These are phyloP conservation scores for Lentinula guzmanii DNA, from an alignment of 768 basidiomycete genomes.

Conservation along the genomic window DNA sequence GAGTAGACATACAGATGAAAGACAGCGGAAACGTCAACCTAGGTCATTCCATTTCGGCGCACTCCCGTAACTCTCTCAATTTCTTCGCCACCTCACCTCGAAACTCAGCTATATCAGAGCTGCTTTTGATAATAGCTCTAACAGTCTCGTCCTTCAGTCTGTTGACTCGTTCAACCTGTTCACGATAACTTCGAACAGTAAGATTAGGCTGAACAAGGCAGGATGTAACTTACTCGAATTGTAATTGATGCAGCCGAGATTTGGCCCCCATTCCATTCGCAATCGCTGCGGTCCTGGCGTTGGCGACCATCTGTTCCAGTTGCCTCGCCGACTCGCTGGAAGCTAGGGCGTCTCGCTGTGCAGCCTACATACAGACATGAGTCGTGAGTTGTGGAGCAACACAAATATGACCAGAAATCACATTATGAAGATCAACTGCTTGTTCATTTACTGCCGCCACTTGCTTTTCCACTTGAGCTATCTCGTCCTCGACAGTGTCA, in stretches of 20 bases:
- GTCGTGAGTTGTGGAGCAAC: not conserved
- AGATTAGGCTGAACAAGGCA: not conserved
- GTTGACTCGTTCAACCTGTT: constrained; percentile 71
- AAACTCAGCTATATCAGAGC: constrained; percentile 77
- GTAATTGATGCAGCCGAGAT: constrained; percentile 66
- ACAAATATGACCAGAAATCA: constrained; percentile 24
- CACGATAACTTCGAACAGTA: constrained; percentile 51
- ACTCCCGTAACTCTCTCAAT: constrained; percentile 61
- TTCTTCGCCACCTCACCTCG: constrained; percentile 73
- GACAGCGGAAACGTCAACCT: not conserved
- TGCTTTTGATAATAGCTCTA: constrained; percentile 77
- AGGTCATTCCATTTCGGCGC: constrained; percentile 49
- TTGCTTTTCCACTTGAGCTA: constrained; percentile 68
- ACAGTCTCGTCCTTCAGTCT: constrained; percentile 76
- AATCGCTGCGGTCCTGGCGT: constrained; percentile 69
- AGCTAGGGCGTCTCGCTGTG: constrained; percentile 68
- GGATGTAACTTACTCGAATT: constrained; percentile 52
- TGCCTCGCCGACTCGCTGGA: constrained; percentile 61
- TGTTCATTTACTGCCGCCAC: constrained; percentile 63
- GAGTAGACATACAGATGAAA: not conserved
- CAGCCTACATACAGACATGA: constrained; percentile 40
- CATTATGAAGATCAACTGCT: constrained; percentile 79
- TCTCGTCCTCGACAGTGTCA: constrained; percentile 78
- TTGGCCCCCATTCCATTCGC: constrained; percentile 82
- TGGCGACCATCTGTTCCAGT: constrained; percentile 66